These are phyloP conservation scores for Hydrangea macrophylla DNA, from an alignment of 148 eudicot genomes.

Conservation along the genomic window DNA sequence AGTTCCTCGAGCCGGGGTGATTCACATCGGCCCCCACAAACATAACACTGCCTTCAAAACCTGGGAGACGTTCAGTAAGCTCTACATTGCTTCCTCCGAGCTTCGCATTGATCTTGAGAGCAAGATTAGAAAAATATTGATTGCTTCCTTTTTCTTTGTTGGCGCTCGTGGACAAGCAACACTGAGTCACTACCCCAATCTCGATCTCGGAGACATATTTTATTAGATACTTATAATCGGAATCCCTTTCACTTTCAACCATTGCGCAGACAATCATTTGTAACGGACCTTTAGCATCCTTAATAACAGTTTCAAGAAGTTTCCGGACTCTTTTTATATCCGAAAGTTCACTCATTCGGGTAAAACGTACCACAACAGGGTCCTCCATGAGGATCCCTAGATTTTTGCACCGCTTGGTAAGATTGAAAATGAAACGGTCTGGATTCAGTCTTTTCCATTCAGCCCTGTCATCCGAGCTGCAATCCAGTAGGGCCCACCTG, in stretches of 20 bases:
- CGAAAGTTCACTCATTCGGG: conserved; percentile 29
- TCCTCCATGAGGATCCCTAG: conserved; percentile 35
- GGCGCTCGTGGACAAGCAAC: conserved; percentile 50
- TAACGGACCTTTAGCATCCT: conserved; percentile 19
- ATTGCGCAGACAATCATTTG: conserved; percentile 68
- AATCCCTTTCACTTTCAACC: conserved; percentile 28
- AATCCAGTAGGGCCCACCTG: conserved; percentile 70
- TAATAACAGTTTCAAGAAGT: conserved; percentile 27
- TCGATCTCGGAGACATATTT: conserved; percentile 66
- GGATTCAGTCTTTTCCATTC: conserved; percentile 1
- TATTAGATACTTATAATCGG: conserved; percentile 54
- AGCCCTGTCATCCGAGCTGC: conserved; percentile 22
- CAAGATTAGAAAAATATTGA: conserved; percentile 67
- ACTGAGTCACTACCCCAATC: conserved; percentile 70
- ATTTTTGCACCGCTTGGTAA: conserved; percentile 37
- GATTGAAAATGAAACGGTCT: conserved; percentile 23
- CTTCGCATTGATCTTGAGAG: conserved; percentile 78
- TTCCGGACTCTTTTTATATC: conserved; percentile 20
- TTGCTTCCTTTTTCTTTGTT: conserved; percentile 39
- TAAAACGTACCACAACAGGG: conserved; percentile 20
- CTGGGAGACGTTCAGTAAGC: conserved; percentile 37
- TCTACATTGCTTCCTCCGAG: conserved; percentile 74
- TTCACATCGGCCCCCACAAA: conserved; percentile 58
- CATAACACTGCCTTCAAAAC: conserved; percentile 45
- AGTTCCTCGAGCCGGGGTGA: conserved; percentile 36